A percentile compares a stretch with the other conserved stretches of the same genome.
Conservation (phyloP, 495 filamentous ascomycete species). For the Neurospora sp. region DNA sequence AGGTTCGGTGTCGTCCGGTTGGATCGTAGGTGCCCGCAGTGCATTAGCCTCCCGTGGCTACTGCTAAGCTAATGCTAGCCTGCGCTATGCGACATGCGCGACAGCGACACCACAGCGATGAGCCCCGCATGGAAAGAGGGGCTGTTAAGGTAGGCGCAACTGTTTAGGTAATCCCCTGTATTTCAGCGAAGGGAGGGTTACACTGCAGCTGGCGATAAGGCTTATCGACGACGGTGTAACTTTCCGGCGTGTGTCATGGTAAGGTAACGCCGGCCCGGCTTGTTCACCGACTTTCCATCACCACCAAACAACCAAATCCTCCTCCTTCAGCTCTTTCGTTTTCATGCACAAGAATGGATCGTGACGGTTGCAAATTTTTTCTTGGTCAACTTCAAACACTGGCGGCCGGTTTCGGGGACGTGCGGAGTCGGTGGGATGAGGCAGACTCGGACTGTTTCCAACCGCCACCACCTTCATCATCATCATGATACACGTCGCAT, state of each 20-base stretch:
- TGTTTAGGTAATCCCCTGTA: background rate
- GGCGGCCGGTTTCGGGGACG: background rate
- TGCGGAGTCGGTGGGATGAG: background rate
- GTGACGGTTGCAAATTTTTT: background rate
- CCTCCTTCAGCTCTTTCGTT: background rate
- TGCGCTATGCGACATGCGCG: background rate
- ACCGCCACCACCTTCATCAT: background rate
- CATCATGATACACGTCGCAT: background rate
- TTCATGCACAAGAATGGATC: background rate
- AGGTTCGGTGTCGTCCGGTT: background rate
- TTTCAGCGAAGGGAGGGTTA: background rate
- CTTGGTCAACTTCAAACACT: background rate
- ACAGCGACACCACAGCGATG: background rate
- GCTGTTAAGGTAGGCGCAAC: background rate
- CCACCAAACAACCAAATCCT: background rate
- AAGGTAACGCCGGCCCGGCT: background rate
- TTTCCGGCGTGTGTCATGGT: background rate
- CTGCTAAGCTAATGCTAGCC: background rate
- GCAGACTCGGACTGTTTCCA: background rate
- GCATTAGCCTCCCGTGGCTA: background rate
- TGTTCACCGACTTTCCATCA: background rate
- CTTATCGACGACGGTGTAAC: background rate
- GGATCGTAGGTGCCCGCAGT: background rate
- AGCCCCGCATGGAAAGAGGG: background rate
- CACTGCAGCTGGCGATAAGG: background rate